phyloP scores from a whole-genome alignment of 208 protist genomes.

The Spongospora subterranea region DNA sequence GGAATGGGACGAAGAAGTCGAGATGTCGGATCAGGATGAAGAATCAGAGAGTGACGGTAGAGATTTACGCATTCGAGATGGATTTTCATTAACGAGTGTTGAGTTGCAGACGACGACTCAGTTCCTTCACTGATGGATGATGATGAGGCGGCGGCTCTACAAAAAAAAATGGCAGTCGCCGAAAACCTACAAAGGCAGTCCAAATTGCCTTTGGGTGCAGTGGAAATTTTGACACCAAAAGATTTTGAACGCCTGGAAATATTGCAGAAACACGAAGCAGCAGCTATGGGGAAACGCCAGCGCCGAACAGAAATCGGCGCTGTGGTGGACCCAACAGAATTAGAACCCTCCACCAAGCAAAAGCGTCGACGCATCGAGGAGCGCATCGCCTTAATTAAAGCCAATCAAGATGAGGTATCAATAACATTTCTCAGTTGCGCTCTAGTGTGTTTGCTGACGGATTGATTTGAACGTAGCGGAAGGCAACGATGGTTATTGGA shows the following conservation, averaged over 20 bases:
- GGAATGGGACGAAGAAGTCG: constrained; percentile 6
- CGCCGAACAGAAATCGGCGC: not conserved
- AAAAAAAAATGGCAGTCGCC: not conserved
- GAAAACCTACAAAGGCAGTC: not conserved
- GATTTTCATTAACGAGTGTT: too few relatives aligned
- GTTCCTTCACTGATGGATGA: not conserved
- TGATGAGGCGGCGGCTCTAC: constrained; percentile 22
- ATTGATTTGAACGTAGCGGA: not conserved
- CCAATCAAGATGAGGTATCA: constrained; percentile 40
- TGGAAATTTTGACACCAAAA: constrained; percentile 50
- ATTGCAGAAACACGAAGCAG: not conserved
- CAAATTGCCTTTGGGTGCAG: not conserved
- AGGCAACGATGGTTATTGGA: not conserved
- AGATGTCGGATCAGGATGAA: not conserved
- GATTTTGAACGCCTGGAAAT: constrained; percentile 28
- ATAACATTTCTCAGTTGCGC: not conserved
- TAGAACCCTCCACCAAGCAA: constrained; percentile 15
- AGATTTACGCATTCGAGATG: not conserved
- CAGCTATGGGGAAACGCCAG: not conserved
- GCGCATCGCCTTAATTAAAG: not conserved
- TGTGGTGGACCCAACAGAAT: constrained; percentile 1
- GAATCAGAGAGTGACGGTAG: not conserved
- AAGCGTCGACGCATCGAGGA: constrained; percentile 13
- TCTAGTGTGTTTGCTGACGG: not conserved
- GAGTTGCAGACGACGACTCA: not conserved